These are phyloP conservation scores for Syncephalis plumigaleata DNA, from an alignment of 371 early-diverging fungal genomes.

Conservation along the genomic window DNA sequence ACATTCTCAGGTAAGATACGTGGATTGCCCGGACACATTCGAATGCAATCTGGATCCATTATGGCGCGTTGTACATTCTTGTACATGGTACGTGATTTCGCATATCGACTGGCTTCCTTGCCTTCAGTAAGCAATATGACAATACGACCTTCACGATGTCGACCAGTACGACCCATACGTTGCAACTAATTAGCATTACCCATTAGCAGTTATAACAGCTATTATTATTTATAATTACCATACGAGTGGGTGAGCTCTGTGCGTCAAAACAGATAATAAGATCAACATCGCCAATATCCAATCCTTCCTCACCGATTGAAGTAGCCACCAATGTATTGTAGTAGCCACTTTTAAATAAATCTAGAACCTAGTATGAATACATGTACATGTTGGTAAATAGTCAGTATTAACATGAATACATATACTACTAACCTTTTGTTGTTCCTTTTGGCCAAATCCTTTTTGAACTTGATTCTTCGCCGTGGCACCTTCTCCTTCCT, in stretches of 20 bases:
- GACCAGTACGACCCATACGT: conserved; percentile 88
- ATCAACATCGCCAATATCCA: conserved; percentile 95
- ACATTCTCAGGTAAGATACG: conserved; percentile 24
- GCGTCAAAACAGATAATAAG: conserved; percentile 84
- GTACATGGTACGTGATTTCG: conserved; percentile 36
- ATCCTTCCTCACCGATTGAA: conserved; percentile 90
- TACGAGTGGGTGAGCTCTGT: conserved; percentile 63
- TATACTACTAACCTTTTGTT: conserved; percentile 7
- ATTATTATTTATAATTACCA: conserved; percentile 24
- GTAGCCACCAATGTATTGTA: conserved; percentile 82
- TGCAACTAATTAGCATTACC: too few relatives aligned
- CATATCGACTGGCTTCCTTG: conserved; percentile 53
- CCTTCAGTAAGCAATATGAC: conserved; percentile 67
- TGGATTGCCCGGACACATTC: conserved; percentile 16
- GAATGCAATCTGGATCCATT: conserved; percentile 14
- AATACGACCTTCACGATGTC: conserved; percentile 73
- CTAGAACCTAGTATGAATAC: conserved; percentile 14
- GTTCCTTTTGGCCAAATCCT: conserved; percentile 11
- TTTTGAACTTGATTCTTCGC: not conserved
- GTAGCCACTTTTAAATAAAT: conserved; percentile 45
- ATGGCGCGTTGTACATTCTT: conserved; percentile 33
- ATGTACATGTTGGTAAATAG: not conserved
- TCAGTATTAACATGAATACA: not conserved
- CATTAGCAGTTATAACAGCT: not conserved
- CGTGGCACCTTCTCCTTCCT: too few relatives aligned